Percentiles rank a stretch among this genome's conserved stretches.
Evolutionary conservation across 1,284 basidiomycete species (phyloP).

Genomic region (Gomphus bonarii): DNA sequence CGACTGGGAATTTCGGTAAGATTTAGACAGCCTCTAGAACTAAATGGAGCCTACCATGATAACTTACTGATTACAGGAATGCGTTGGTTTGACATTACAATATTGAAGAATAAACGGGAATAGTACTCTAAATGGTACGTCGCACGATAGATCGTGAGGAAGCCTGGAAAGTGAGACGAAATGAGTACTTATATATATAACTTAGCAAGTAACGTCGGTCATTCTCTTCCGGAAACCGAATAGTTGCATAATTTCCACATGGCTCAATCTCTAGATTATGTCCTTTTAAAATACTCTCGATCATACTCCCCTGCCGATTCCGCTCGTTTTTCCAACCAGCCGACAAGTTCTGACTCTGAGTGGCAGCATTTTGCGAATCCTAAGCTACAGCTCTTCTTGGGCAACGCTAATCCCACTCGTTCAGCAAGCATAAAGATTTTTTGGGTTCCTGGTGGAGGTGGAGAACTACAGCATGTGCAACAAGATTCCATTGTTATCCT

Average conservation of each 20-base stretch:
- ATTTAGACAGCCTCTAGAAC: not conserved
- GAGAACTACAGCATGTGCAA: conserved; percentile 25
- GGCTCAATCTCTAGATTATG: conserved; percentile 21
- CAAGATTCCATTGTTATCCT: conserved; percentile 45
- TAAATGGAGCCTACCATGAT: not conserved
- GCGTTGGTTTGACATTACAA: not conserved
- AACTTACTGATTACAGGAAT: conserved; percentile 50
- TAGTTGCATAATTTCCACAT: not conserved
- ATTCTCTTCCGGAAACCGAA: too few species aligned
- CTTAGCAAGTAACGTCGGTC: too few species aligned
- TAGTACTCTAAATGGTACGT: not conserved
- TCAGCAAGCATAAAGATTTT: conserved; percentile 52
- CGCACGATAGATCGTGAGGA: too few species aligned
- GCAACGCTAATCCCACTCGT: conserved; percentile 44
- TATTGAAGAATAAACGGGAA: not conserved
- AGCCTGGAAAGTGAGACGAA: too few species aligned
- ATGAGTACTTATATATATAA: not conserved
- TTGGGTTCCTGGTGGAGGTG: conserved; percentile 40
- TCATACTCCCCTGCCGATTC: conserved; percentile 33
- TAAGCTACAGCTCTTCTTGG: conserved; percentile 48
- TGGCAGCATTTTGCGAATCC: conserved; percentile 75
- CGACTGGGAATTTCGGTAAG: conserved; percentile 35
- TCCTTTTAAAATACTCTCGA: conserved; percentile 56
- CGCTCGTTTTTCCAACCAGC: conserved; percentile 14
- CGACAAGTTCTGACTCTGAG: conserved; percentile 28